These are phyloP conservation scores for Ophiocordyceps polyrhachis-furcata DNA, from an alignment of 2,329 filamentous ascomycete genomes.

Conservation along the genomic window DNA sequence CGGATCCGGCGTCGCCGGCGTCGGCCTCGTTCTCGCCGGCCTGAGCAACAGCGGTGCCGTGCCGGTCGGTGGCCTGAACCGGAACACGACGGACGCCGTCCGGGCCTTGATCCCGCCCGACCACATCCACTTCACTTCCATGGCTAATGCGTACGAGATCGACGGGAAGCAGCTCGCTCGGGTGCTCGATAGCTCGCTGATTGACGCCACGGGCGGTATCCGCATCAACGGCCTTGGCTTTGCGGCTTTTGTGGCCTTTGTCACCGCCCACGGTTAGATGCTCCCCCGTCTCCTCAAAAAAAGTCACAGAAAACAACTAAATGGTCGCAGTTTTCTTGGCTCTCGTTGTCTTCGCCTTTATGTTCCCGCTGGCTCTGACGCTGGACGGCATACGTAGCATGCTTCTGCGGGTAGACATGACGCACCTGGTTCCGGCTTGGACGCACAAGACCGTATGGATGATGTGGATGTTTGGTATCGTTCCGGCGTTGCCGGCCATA, in stretches of 20 bases:
- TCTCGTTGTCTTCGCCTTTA: slow-evolving; percentile 8
- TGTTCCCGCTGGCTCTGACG: slow-evolving; percentile 11
- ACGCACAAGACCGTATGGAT: slow-evolving; percentile 8
- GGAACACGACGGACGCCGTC: slow-evolving; percentile 1
- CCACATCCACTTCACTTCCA: slow-evolving; percentile 8
- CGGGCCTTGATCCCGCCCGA: slow-evolving; percentile 5
- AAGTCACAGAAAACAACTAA: neutral
- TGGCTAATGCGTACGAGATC: slow-evolving; percentile 10
- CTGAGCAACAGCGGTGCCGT: slow-evolving; percentile 9
- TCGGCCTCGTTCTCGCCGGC: slow-evolving; percentile 10
- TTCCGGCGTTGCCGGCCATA: slow-evolving; percentile 8
- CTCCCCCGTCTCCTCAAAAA: neutral
- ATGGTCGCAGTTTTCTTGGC: slow-evolving; percentile 3
- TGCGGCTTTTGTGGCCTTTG: neutral
- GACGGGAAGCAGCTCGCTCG: slow-evolving; percentile 8
- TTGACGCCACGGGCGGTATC: slow-evolving; percentile 1
- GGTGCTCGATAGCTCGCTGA: slow-evolving; percentile 5
- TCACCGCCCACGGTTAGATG: slow-evolving; percentile 2
- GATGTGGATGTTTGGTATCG: slow-evolving; percentile 9
- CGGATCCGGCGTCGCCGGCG: slow-evolving; percentile 15
- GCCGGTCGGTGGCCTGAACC: slow-evolving; percentile 1
- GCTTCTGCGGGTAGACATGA: slow-evolving; percentile 6
- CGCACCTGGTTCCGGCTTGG: slow-evolving; percentile 7
- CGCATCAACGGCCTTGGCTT: slow-evolving; percentile 2
- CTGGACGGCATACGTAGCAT: slow-evolving; percentile 10